Conservation (phyloP, 2,329 filamentous ascomycete species). For the Fusarium austroafricanum region DNA sequence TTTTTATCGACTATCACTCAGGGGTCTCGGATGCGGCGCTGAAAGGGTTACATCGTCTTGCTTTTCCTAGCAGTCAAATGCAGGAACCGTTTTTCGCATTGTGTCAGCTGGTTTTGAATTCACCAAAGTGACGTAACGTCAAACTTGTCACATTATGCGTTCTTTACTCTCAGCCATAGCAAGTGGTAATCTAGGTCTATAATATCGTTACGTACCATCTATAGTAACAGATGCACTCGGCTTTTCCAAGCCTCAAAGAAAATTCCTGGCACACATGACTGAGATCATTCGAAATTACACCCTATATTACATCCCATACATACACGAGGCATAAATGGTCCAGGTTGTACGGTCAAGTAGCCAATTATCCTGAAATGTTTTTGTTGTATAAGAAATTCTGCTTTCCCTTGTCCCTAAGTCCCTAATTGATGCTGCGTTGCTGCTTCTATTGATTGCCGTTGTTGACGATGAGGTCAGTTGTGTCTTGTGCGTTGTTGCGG, state of each 20-base stretch:
- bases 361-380: conserved; percentile 42
- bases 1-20: conserved; percentile 13
- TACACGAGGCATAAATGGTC: conserved; percentile 34
- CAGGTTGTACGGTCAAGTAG: conserved; percentile 36
- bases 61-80: conserved; percentile 8
- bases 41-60: conserved; percentile 37
- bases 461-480: conserved; percentile 67
- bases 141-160: not conserved
- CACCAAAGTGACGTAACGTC: not conserved
- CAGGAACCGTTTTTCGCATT: conserved; percentile 18
- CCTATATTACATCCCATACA: conserved; percentile 43
- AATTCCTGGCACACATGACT: conserved; percentile 25
- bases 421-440: conserved; percentile 8
- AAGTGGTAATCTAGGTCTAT: conserved; percentile 25
- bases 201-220: conserved; percentile 28
- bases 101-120: not conserved
- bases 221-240: conserved; percentile 21
- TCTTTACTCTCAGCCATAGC: not conserved
- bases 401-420: conserved; percentile 28
- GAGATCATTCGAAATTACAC: conserved; percentile 28
- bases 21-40: conserved; percentile 4
- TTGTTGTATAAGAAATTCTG: conserved; percentile 30
- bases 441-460: conserved; percentile 58
- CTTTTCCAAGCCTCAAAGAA: conserved; percentile 10
- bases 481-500: conserved; percentile 54